phyloP scores from a whole-genome alignment of 83 land plant species.

The Picea engelmannii region DNA sequence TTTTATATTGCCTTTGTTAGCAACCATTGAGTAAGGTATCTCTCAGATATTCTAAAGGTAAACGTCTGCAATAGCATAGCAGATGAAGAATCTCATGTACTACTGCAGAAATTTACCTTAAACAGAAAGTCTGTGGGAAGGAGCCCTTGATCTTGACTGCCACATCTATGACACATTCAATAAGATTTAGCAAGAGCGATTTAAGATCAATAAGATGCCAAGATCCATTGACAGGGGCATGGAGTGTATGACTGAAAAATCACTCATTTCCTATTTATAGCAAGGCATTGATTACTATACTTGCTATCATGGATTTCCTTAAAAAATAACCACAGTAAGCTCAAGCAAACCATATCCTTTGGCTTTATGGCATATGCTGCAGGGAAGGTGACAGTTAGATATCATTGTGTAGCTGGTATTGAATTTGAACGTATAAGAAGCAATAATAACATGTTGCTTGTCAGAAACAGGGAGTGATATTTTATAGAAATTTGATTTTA shows the following conservation, averaged over 20 bases:
- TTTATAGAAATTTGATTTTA: too few species aligned
- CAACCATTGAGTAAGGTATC: background rate
- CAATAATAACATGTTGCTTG: too few species aligned
- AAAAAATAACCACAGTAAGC: background rate
- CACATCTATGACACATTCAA: background rate
- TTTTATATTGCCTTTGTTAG: background rate
- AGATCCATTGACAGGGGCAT: background rate
- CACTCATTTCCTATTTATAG: background rate
- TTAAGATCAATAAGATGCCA: background rate
- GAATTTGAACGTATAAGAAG: background rate
- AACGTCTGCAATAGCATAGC: background rate
- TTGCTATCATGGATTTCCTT: background rate
- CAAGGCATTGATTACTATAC: background rate
- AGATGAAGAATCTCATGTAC: background rate
- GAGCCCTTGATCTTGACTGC: background rate
- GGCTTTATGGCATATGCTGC: background rate
- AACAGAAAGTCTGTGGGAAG: background rate
- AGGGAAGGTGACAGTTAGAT: background rate
- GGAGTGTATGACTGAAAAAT: background rate
- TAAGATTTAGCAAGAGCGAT: background rate
- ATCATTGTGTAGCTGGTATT: background rate
- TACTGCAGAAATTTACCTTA: background rate
- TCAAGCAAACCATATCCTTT: background rate
- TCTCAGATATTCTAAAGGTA: background rate
- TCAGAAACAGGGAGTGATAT: too few species aligned